These are phyloP conservation scores for Gossypium ekmanianum DNA, from an alignment of 345 rosid species.

Conservation along the genomic window DNA sequence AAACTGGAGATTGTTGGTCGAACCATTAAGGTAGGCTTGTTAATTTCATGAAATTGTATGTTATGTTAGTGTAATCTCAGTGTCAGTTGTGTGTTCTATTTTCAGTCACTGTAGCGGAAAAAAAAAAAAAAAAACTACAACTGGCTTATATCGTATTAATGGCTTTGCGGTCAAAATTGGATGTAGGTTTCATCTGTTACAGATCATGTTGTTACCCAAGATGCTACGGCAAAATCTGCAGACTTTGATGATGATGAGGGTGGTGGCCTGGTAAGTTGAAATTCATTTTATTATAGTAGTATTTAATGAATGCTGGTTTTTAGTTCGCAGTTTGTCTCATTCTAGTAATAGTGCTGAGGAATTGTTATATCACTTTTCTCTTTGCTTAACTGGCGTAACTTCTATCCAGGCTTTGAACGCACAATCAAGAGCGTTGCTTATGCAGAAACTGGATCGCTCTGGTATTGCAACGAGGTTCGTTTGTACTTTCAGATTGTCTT, in stretches of 20 bases:
- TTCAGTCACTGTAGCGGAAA: neutral
- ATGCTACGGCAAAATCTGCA: constrained; percentile 65
- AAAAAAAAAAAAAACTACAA: neutral
- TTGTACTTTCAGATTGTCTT: neutral
- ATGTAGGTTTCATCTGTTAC: constrained; percentile 86
- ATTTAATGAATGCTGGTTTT: neutral
- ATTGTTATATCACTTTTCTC: neutral
- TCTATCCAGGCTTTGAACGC: constrained; percentile 73
- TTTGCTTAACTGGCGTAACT: constrained; percentile 2
- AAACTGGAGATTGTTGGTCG: constrained; percentile 91
- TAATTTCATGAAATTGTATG: constrained; percentile 4
- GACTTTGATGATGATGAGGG: constrained; percentile 98
- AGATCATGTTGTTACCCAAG: constrained; percentile 81
- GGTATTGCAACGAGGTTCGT: constrained; percentile 73
- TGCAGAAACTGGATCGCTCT: constrained; percentile 89
- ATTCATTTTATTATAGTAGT: constrained; percentile 6
- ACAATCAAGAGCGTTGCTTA: constrained; percentile 78
- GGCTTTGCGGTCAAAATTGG: constrained; percentile 12
- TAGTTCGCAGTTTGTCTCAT: neutral
- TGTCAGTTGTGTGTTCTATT: neutral
- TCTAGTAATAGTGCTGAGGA: neutral
- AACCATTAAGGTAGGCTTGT: constrained; percentile 61
- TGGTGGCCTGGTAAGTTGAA: constrained; percentile 76
- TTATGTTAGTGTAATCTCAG: neutral
- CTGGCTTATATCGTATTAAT: neutral